Base-by-base conservation (phyloP, 2,329 filamentous ascomycete genomes). In the Ophiostoma tasmaniense region DNA sequence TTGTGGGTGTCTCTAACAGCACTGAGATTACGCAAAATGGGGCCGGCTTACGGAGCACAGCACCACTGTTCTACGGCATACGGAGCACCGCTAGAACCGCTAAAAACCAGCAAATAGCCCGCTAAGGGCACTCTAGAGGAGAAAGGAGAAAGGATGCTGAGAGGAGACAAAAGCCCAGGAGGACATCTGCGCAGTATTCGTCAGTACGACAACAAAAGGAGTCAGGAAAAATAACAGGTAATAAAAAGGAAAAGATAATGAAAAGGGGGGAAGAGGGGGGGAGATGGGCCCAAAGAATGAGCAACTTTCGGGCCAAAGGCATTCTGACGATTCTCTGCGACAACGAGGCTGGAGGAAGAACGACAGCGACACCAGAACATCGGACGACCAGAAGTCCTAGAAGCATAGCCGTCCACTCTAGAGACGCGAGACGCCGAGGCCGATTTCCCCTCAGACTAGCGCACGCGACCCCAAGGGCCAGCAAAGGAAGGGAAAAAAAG, bases 151-250 rank as follows among this genome's bases (percentile, higher is more conserved):
- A n/a, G n/a, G n/a, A n/a, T n/a, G n/a, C n/a, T 3, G 45, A 52
- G n/a, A 52, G 33, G 45, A 55, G 50, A 55, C 50, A 5, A 7
- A 28, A 28, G n/a, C 50, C 69, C 72, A 74, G 69, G 72, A 73
- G 71, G 71, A 73, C 65, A 73, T 69, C 72, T 74, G 71, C 73
- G 71, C 72, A 45, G 73, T 74, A 73, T 71, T 72, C 73, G 69
- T 73, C 70, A 73, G 73, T 71, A 73, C 71, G 71, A 72, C 68
- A 59, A 59, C 28, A 33, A 62, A 35, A 35, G 14, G 61, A 64
- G 59, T 64, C 68, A 68, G 67, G 33, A 64, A 61, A 33, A 33
- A 62, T 28, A 64, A 17, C 45, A 62, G 61, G 65, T 37, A 52
- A 30, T 25, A 69, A 68, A 55, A 59, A 33, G 30, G 59, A 64